A percentile compares a stretch with the other conserved stretches of the same genome.
Conservation (phyloP, 2,329 filamentous ascomycete species). For the Penicillium sp. region DNA sequence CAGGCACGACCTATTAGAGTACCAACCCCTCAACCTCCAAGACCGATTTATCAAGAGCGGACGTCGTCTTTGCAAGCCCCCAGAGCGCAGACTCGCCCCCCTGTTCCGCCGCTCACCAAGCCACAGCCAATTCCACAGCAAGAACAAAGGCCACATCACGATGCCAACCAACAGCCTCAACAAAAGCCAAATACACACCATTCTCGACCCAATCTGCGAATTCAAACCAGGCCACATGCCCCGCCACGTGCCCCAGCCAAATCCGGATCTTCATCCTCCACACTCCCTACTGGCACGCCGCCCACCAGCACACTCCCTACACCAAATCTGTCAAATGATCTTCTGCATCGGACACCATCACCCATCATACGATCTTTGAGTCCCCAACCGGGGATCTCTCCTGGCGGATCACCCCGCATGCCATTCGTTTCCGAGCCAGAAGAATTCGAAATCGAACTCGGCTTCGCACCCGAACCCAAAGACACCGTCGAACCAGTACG, state of each 20-base stretch:
- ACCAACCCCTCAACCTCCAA: neutral
- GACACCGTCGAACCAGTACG: constrained; percentile 4
- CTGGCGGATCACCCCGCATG: constrained; percentile 13
- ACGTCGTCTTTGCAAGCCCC: constrained; percentile 1
- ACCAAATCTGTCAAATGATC: neutral
- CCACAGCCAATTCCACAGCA: neutral
- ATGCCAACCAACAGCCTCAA: neutral
- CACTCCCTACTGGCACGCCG: neutral
- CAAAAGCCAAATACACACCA: neutral
- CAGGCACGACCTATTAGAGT: neutral
- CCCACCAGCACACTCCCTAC: neutral
- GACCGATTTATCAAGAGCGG: neutral
- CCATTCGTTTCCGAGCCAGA: constrained; percentile 20
- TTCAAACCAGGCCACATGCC: constrained; percentile 2
- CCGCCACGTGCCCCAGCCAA: constrained; percentile 3
- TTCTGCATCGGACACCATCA: constrained; percentile 8
- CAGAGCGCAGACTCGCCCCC: neutral
- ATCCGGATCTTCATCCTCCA: neutral
- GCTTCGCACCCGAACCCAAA: neutral
- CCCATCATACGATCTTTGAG: constrained; percentile 11
- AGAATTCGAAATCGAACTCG: constrained; percentile 6
- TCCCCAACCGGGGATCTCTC: constrained; percentile 7
- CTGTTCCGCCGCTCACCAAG: neutral
- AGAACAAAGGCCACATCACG: neutral
- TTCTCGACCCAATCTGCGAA: constrained; percentile 3